Evolutionary conservation across 306 rosid genomes (phyloP), one percentile per base, ranked within the genome.

Genomic region (Casuarina glauca): DNA sequence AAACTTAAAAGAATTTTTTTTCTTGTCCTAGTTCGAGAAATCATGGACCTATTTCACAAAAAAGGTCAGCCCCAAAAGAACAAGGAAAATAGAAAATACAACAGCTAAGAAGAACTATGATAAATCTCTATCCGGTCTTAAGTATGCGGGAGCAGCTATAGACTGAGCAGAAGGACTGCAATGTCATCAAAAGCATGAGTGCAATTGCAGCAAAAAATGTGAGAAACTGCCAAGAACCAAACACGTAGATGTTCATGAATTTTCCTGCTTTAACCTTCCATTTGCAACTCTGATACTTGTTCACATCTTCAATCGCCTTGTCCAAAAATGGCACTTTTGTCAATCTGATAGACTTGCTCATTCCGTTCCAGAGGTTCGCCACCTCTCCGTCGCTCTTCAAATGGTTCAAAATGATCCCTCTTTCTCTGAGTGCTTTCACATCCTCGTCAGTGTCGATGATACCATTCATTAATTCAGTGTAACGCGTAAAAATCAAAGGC

Each of bases 381-480:
- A 78, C 97, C 64, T 91, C 97, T 63, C 81, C 57, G 70, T 90
- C 94, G 55, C 90, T 91, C 85, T 90, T 90, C 81, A 93, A 67
- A 70, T 78, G 96, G 81, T 87, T 93, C 82, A 80, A 8, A 78
- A 91, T 76, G 12, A 90, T 74, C 12, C 96, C 93, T 61, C 76
- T 81, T 55, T 84, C 88, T 70, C 91, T 86, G 0, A 88, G 83
- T 78, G 86, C 13, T 82, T 76, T 87, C 45, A 75, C 96, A 9
- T 93, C 97, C 8, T 90, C 92, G 72, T 80, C 85, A 1, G 91
- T 67, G 69, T 93, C 98, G 58, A 91, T 87, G 12, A 90, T 91
- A 73, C 98, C 97, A 3, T 90, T 93, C 96, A 87, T 86, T 53
- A 91, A 17, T 76, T 93, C 98, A 0, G 91, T 87, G 84, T 84